Evolutionary conservation across 2,329 filamentous ascomycete genomes (phyloP).

Genomic region (Daldinia sp.): DNA sequence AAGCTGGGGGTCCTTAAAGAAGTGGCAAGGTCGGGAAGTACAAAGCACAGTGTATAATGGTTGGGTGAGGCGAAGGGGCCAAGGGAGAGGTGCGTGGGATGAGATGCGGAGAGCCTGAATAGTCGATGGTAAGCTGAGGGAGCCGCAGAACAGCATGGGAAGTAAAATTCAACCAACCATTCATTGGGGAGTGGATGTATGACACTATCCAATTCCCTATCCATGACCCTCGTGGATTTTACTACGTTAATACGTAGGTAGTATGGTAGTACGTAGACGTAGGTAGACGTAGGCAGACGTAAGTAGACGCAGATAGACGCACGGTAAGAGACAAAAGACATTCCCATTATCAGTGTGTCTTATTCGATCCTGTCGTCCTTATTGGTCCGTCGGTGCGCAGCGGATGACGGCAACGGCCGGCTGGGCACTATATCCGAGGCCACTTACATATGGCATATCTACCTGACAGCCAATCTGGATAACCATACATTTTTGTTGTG

Average conservation of each 20-base stretch:
- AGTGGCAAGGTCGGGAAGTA: conserved; percentile 29
- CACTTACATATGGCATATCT: too few relatives aligned
- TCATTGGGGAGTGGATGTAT: conserved; percentile 16
- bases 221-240: conserved; percentile 26
- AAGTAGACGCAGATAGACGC: too few relatives aligned
- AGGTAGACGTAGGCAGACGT: too few relatives aligned
- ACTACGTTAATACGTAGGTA: too few relatives aligned
- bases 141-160: conserved; percentile 34
- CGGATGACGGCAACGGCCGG: conserved; percentile 37
- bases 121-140: conserved; percentile 37
- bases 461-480: too few relatives aligned
- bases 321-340: conserved; percentile 7
- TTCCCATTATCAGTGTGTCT: conserved; percentile 18
- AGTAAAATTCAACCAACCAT: conserved; percentile 25
- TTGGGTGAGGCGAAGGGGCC: conserved; percentile 31
- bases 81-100: conserved; percentile 38
- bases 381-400: conserved; percentile 32
- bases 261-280: too few relatives aligned
- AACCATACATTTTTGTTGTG: conserved; percentile 8
- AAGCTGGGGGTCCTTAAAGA: conserved; percentile 24
- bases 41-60: conserved; percentile 36
- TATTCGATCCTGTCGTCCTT: background rate
- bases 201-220: conserved; percentile 24
- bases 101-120: conserved; percentile 38
- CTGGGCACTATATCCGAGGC: conserved; percentile 33